Evolutionary conservation across 305 asterid species (phyloP), one percentile per base, ranked within the genome.

Genomic region (Solanum chacoense): DNA sequence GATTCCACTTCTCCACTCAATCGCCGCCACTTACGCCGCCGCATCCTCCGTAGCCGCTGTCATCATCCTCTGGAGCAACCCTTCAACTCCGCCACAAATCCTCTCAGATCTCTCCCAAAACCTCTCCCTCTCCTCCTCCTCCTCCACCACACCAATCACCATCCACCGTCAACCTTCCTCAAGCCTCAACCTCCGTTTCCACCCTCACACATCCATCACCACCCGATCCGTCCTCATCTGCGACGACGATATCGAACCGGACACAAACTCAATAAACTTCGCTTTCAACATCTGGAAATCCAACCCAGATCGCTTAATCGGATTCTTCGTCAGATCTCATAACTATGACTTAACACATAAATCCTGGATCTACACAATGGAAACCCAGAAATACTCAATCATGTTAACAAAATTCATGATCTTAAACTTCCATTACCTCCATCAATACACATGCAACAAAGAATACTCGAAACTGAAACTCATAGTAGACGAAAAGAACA

Each of bases 311-410:
- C 94, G 93, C 7, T 34, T 93, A 7, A 84, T 92, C 74, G 98
- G 98, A 24, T 94, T 94, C 89, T 97, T 97, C 91, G 98, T 96
- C 35, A 90, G 98, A 87, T 97, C 99, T 37, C 98, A 97, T 91
- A 94, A 93, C 35, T 97, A 93, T 89, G 98, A 95, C 90, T 31
- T 96, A 79, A 87, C 87, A 0, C 88, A 92, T 36, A 94, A 80
- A 91, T 67, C 92, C 16, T 96, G 98, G 98, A 94, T 96, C 55
- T 97, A 97, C 95, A 93, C 95, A 14, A 92, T 95, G 94, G 96
- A 94, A 90, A 90, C 12, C 55, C 94, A 90, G 4, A 96, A 93
- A 84, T 96, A 94, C 92, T 96, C 98, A 45, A 97, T 95, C 32
- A 86, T 96, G 11, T 94, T 97, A 87, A 97, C 98, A 11, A 97